A percentile compares a stretch with the other conserved stretches of the same genome.
These are phyloP conservation scores for Aspergillus ruber DNA, from an alignment of 2,329 filamentous ascomycete species.

Conservation along the genomic window DNA sequence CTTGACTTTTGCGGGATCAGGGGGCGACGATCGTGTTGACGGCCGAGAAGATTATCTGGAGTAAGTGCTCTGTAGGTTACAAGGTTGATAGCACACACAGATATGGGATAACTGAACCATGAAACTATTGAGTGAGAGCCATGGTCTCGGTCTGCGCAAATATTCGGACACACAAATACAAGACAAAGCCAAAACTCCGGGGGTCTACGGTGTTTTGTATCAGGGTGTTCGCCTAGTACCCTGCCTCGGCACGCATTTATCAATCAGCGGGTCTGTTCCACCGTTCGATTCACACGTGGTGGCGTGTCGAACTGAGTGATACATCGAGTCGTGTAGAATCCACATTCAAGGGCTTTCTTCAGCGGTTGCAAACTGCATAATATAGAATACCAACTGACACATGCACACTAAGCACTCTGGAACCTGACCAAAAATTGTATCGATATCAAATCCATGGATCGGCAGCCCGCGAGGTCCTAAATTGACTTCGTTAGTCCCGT, in stretches of 20 bases:
- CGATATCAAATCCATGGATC: background rate
- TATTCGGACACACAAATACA: background rate
- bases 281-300: background rate
- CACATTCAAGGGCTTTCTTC: background rate
- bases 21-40: background rate
- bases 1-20: background rate
- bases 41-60: background rate
- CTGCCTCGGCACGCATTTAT: background rate
- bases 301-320: background rate
- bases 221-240: background rate
- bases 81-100: no score
- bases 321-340: background rate
- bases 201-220: no score
- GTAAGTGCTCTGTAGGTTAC: no score
- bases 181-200: no score
- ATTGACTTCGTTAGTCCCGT: background rate
- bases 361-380: background rate
- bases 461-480: background rate
- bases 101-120: background rate
- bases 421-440: background rate
- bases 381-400: background rate
- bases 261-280: constrained; percentile 2
- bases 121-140: background rate
- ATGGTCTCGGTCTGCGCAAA: background rate
- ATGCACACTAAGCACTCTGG: background rate